Conservation (phyloP, 768 basidiomycete genomes). For the Boletus sp. region DNA sequence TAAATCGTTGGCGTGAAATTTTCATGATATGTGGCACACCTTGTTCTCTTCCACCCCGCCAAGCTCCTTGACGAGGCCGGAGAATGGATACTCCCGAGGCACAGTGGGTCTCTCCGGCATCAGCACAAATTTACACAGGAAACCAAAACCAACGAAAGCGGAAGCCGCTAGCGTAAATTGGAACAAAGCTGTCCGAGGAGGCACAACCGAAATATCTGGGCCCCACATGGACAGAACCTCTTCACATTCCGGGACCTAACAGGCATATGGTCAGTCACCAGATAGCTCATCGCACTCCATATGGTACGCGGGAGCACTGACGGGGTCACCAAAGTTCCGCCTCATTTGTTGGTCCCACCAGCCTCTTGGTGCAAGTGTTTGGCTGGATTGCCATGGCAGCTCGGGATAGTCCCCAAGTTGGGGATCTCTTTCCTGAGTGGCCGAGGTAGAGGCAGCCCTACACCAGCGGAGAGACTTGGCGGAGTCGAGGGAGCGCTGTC, state of each 20-base stretch:
- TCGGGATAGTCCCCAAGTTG: slow-evolving; percentile 73
- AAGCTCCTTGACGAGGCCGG: slow-evolving; percentile 71
- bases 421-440: slow-evolving; percentile 48
- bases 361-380: slow-evolving; percentile 57
- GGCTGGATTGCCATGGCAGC: slow-evolving; percentile 63
- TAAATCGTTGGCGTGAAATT: slow-evolving; percentile 1
- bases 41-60: slow-evolving; percentile 78
- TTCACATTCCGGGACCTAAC: slow-evolving; percentile 74
- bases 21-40: slow-evolving; percentile 38
- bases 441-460: slow-evolving; percentile 16
- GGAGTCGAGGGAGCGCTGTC: neutral
- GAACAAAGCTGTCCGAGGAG: slow-evolving; percentile 55
- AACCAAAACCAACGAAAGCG: slow-evolving; percentile 63
- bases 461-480: neutral
- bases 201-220: slow-evolving; percentile 65
- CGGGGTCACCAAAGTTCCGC: slow-evolving; percentile 78
- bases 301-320: slow-evolving; percentile 34
- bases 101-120: slow-evolving; percentile 62
- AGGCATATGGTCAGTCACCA: slow-evolving; percentile 14
- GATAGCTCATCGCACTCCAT: neutral
- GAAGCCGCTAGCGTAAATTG: slow-evolving; percentile 61
- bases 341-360: slow-evolving; percentile 78
- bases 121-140: slow-evolving; percentile 51
- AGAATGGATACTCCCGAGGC: slow-evolving; percentile 73
- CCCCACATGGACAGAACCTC: slow-evolving; percentile 87